These are phyloP conservation scores for Didymella segeticola DNA, from an alignment of 2,329 filamentous ascomycete genomes.

Conservation along the genomic window DNA sequence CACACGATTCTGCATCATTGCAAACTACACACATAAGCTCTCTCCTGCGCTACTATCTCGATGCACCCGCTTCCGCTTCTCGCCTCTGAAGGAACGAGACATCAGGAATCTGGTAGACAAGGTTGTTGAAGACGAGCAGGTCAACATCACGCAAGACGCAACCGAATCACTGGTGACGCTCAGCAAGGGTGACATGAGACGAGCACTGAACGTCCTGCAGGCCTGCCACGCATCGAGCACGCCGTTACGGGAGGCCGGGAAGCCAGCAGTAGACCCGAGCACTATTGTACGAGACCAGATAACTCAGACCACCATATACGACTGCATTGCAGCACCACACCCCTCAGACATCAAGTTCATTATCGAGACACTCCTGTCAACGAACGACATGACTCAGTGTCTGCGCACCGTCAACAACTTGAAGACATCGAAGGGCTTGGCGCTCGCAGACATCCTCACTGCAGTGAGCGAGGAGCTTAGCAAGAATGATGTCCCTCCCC, in stretches of 20 bases:
- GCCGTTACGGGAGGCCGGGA: conserved; percentile 59
- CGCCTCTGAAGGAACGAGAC: conserved; percentile 86
- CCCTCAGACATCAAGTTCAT: conserved; percentile 88
- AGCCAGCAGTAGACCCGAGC: conserved; percentile 57
- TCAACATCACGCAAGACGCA: conserved; percentile 83
- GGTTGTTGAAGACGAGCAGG: conserved; percentile 84
- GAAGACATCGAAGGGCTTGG: conserved; percentile 84
- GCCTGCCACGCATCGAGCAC: conserved; percentile 93
- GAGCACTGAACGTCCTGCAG: conserved; percentile 93
- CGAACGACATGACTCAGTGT: conserved; percentile 87
- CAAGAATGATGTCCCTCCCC: conserved; percentile 81
- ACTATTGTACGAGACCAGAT: conserved; percentile 81
- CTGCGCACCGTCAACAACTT: conserved; percentile 86
- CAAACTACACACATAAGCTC: conserved; percentile 98
- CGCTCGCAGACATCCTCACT: conserved; percentile 91
- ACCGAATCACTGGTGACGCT: conserved; percentile 82
- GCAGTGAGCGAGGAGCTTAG: conserved; percentile 82
- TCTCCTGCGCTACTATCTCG: conserved; percentile 89
- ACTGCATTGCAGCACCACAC: conserved; percentile 94
- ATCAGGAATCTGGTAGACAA: conserved; percentile 86
- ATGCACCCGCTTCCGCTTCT: conserved; percentile 95
- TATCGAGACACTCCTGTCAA: conserved; percentile 80
- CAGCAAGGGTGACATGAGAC: conserved; percentile 94
- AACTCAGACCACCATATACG: conserved; percentile 91
- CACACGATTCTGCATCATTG: conserved; percentile 97